Evolutionary conservation across 2,329 filamentous ascomycete genomes (phyloP).

Genomic region (Chaetomiaceae sp.): DNA sequence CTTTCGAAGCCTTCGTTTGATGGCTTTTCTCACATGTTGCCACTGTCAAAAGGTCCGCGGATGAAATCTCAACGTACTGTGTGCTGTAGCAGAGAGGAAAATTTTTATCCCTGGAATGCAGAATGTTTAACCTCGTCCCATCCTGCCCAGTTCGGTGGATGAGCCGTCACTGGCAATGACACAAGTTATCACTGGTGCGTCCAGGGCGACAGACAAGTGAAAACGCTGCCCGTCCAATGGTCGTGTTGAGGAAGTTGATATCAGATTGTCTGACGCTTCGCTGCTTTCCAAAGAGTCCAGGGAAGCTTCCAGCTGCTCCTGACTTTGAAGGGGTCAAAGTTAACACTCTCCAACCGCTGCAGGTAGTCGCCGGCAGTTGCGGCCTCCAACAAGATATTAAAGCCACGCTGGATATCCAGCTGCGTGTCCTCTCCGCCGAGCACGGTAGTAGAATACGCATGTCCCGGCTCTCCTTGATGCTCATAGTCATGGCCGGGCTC

Average conservation of each 20-base stretch:
- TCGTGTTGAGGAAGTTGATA: background rate
- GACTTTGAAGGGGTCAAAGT: constrained; percentile 78
- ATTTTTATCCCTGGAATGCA: too few species aligned
- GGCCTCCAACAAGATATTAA: constrained; percentile 76
- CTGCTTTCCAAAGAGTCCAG: constrained; percentile 61
- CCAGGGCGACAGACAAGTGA: too few species aligned
- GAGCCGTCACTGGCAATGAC: too few species aligned
- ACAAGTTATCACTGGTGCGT: too few species aligned
- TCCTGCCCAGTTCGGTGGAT: too few species aligned
- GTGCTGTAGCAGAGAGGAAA: too few species aligned
- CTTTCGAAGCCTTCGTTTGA: background rate
- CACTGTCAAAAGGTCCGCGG: too few species aligned
- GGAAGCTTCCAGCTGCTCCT: constrained; percentile 75
- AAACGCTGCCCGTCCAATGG: too few species aligned
- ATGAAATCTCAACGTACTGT: too few species aligned
- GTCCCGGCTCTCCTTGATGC: constrained; percentile 72
- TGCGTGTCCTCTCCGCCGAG: constrained; percentile 34
- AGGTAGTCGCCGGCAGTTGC: constrained; percentile 76
- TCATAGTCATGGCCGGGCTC: constrained; percentile 84
- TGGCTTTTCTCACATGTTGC: background rate
- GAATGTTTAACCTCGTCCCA: too few species aligned
- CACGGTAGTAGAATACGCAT: constrained; percentile 41
- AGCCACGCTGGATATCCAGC: constrained; percentile 53
- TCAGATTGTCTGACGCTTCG: constrained; percentile 45
- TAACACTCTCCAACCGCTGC: constrained; percentile 66